Conservation (phyloP, 1,284 basidiomycete genomes). For the Sanguinoderma infundibulare region DNA sequence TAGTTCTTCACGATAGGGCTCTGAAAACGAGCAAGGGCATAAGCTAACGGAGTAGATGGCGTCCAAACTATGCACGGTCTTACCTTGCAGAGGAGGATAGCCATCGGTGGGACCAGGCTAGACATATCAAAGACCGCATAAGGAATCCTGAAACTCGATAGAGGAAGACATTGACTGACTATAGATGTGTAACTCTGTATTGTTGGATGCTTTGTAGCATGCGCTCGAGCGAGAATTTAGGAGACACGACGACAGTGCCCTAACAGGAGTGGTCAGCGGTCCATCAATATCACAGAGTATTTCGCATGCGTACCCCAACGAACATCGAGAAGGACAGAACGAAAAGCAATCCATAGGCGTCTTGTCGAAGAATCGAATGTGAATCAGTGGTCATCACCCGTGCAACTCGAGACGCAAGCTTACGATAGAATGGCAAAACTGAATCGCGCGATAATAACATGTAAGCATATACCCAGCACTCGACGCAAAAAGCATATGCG, state of each 20-base stretch:
- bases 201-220: slow-evolving; percentile 69
- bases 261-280: slow-evolving; percentile 31
- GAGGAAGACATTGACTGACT: slow-evolving; percentile 41
- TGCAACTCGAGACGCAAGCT: slow-evolving; percentile 1
- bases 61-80: slow-evolving; percentile 7
- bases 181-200: slow-evolving; percentile 62
- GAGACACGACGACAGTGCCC: slow-evolving; percentile 59
- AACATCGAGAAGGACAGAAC: slow-evolving; percentile 58
- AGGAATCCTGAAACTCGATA: slow-evolving; percentile 7
- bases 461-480: neutral
- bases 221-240: slow-evolving; percentile 66
- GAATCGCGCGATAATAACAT: neutral
- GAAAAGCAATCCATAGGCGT: slow-evolving; percentile 68
- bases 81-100: slow-evolving; percentile 59
- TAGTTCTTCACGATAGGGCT: slow-evolving; percentile 65
- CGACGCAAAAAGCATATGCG: neutral
- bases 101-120: slow-evolving; percentile 71
- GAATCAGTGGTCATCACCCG: too few relatives aligned
- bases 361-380: slow-evolving; percentile 35
- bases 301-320: slow-evolving; percentile 42
- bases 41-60: neutral
- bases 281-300: neutral
- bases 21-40: slow-evolving; percentile 37
- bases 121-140: neutral
- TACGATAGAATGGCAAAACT: slow-evolving; percentile 35